Percentiles rank a stretch among this genome's conserved stretches.
phyloP scores from a whole-genome alignment of 2,329 filamentous ascomycete species.

The Monilinia laxa region DNA sequence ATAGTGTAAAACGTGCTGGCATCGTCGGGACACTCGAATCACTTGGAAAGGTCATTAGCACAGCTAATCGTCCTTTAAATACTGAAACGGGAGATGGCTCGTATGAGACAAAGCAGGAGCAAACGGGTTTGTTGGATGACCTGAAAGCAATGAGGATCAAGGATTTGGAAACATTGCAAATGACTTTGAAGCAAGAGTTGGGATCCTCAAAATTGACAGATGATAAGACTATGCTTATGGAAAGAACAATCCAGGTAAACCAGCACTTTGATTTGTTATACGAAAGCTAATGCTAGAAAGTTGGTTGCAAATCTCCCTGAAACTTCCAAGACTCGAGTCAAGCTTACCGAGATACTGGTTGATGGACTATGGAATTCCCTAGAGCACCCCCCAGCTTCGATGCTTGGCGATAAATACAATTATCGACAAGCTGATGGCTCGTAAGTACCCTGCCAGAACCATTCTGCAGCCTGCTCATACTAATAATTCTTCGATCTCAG shows the following conservation, averaged over 20 bases:
- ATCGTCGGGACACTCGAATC: constrained; percentile 26
- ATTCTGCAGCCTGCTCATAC: background rate
- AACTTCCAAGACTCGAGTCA: constrained; percentile 50
- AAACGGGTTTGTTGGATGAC: constrained; percentile 55
- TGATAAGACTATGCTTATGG: constrained; percentile 78
- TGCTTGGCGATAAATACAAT: constrained; percentile 58
- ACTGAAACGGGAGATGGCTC: constrained; percentile 63
- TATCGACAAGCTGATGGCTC: constrained; percentile 67
- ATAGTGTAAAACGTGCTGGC: constrained; percentile 26
- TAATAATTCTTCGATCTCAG: background rate
- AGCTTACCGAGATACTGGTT: constrained; percentile 67
- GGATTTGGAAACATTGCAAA: constrained; percentile 62
- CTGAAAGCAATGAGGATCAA: constrained; percentile 50
- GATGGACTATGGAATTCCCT: constrained; percentile 68
- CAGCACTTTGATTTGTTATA: background rate
- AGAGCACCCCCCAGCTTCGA: constrained; percentile 68
- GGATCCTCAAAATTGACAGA: constrained; percentile 62
- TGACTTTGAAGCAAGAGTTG: constrained; percentile 59
- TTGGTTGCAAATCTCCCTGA: constrained; percentile 64
- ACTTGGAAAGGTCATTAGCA: constrained; percentile 42
- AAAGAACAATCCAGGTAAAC: constrained; percentile 60
- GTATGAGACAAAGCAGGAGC: constrained; percentile 50
- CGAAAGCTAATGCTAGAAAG: constrained; percentile 39
- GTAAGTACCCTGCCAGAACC: constrained; percentile 47
- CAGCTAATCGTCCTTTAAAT: constrained; percentile 61